These are phyloP conservation scores for Achaetomium macrosporum DNA, from an alignment of 2,329 filamentous ascomycete genomes.

Conservation along the genomic window DNA sequence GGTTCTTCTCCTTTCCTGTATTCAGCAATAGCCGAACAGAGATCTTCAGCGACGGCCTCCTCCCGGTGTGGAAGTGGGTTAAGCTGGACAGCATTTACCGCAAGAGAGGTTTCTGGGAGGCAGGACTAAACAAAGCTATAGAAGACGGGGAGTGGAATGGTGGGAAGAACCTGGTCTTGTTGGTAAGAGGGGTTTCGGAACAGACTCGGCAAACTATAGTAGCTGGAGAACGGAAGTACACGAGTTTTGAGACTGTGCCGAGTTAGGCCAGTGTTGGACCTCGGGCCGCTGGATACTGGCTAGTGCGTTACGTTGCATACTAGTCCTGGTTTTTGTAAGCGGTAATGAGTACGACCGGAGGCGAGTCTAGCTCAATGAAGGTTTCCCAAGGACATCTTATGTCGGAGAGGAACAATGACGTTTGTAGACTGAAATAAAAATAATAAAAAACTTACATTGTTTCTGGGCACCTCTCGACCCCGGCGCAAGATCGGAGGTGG, in stretches of 20 bases:
- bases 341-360: no score
- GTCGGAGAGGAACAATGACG: no score
- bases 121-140: neutral
- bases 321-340: no score
- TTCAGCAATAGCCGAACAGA: neutral
- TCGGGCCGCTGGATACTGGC: no score
- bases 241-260: neutral
- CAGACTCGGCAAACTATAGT: neutral
- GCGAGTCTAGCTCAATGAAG: no score
- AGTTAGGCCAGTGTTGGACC: no score
- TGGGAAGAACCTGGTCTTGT: neutral
- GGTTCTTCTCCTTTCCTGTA: neutral
- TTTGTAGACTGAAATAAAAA: no score
- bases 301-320: no score
- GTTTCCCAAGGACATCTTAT: no score
- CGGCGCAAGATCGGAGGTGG: no score
- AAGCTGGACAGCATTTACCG: neutral
- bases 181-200: neutral
- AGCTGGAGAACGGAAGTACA: neutral
- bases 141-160: slow-evolving; percentile 1
- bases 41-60: neutral
- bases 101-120: neutral
- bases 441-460: no score
- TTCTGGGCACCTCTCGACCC: no score
- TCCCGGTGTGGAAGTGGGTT: neutral